Evolutionary conservation across 345 rosid species (phyloP), one percentile per base, ranked within the genome.

Genomic region (Euphorbia peplus): DNA sequence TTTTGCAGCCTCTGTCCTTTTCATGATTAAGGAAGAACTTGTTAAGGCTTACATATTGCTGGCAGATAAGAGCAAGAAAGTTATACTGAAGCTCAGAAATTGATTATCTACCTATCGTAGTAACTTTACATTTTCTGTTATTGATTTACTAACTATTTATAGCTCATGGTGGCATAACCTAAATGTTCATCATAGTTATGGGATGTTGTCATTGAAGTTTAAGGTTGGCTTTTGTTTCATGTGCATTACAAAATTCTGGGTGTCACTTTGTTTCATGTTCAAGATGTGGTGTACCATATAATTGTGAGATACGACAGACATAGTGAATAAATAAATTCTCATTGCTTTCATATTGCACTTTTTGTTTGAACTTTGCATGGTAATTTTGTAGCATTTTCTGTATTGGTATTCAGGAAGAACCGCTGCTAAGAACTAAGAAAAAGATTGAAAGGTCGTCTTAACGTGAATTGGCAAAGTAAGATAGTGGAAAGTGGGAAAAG

Each of bases 11-110:
- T 84, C 93, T 70, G 82, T 88, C 42, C 86, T 88, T 61, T 88
- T 88, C 82, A 85, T 88, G 93, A 65, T 84, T 9, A 88, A 88
- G 79, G 93, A 88, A 73, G 93, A 86, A 75, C 77, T 88, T 60
- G 82, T 88, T 53, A 86, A 81, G 73, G 86, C 73, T 68, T 87
- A 80, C 79, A 65, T 75, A 55, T 64, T 61, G 24, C 76, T 85
- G 62, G 77, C 76, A 55, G 64, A 77, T 58, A 87, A 74, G 64
- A 72, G 84, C 71, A 68, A 55, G 71, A 82, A 74, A 70, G 64
- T 73, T 70, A 18, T 73, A 56, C 55, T 58, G 12, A 72, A 66
- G 25, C 18, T 72, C 65, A 61, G 54, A 10, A 77, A 72, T 47
- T 73, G 60, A 70, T 72, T 51, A 14, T 73, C 26, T 18, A 19